Conservation (phyloP, 2,329 filamentous ascomycete species). For the Nemania sp. region DNA sequence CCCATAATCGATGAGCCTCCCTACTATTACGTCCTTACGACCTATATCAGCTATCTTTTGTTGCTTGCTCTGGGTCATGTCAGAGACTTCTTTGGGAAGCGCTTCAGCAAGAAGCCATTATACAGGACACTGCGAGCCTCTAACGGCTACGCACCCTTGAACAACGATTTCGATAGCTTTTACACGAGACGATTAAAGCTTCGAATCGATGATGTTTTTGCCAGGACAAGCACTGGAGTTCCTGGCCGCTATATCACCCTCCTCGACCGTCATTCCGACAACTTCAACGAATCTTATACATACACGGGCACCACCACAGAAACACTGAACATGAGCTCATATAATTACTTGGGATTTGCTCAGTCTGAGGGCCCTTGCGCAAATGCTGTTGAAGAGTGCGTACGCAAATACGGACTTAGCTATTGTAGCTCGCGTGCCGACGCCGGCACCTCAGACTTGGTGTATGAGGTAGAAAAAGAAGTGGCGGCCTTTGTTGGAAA, state of each 20-base stretch:
- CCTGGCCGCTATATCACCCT: conserved; percentile 93
- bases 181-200: conserved; percentile 92
- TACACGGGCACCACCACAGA: conserved; percentile 89
- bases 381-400: conserved; percentile 83
- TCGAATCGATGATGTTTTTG: conserved; percentile 96
- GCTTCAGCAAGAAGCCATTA: conserved; percentile 78
- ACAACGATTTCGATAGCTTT: conserved; percentile 98
- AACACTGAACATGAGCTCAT: conserved; percentile 97
- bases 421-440: conserved; percentile 81
- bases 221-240: conserved; percentile 87
- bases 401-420: conserved; percentile 84
- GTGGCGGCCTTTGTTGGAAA: conserved; percentile 93
- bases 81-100: conserved; percentile 96
- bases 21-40: conserved; percentile 95
- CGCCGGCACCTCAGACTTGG: conserved; percentile 83
- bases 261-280: conserved; percentile 85
- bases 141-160: conserved; percentile 92
- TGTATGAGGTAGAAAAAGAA: conserved; percentile 85
- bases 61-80: conserved; percentile 95
- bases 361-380: conserved; percentile 97
- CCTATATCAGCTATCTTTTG: conserved; percentile 96
- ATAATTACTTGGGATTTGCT: conserved; percentile 98
- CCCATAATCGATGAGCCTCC: conserved; percentile 94
- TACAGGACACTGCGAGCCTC: conserved; percentile 81
- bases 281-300: conserved; percentile 89